A percentile compares a stretch with the other conserved stretches of the same genome.
Conservation (phyloP, 768 basidiomycete genomes). For the Lentinula aciculospora region DNA sequence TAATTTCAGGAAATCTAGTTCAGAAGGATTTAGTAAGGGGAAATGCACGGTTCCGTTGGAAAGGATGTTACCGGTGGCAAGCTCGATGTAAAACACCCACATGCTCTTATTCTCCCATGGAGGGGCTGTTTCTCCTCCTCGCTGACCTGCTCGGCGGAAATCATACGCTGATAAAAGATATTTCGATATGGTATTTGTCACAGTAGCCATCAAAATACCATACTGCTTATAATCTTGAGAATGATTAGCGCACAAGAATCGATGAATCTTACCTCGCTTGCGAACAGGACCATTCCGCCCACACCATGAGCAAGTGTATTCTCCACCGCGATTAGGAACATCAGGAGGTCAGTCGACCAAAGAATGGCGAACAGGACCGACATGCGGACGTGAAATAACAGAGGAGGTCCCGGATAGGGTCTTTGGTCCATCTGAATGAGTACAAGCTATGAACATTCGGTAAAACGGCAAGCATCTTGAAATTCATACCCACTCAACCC, state of each 20-base stretch:
- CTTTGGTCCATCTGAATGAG: conserved; percentile 88
- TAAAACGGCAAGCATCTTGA: neutral
- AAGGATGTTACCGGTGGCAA: conserved; percentile 68
- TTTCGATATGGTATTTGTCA: conserved; percentile 73
- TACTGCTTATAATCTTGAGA: conserved; percentile 45
- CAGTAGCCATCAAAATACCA: conserved; percentile 79
- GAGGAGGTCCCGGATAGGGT: conserved; percentile 78
- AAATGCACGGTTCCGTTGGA: neutral
- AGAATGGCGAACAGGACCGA: conserved; percentile 67
- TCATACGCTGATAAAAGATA: conserved; percentile 82
- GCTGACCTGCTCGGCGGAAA: conserved; percentile 65
- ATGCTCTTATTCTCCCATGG: conserved; percentile 99
- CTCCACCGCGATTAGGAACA: conserved; percentile 79
- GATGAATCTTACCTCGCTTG: conserved; percentile 67
- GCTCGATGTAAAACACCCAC: conserved; percentile 92
- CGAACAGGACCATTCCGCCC: conserved; percentile 91
- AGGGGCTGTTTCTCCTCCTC: conserved; percentile 81
- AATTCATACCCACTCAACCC: conserved; percentile 86
- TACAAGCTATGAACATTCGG: conserved; percentile 7
- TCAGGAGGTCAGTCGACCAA: conserved; percentile 66
- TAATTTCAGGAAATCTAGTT: conserved; percentile 86
- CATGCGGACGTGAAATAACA: conserved; percentile 85
- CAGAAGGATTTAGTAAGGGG: conserved; percentile 2
- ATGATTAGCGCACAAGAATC: neutral
- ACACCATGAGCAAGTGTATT: conserved; percentile 75